Evolutionary conservation across 495 filamentous ascomycete genomes (phyloP).

Genomic region (Hypoxylon cercidicola): DNA sequence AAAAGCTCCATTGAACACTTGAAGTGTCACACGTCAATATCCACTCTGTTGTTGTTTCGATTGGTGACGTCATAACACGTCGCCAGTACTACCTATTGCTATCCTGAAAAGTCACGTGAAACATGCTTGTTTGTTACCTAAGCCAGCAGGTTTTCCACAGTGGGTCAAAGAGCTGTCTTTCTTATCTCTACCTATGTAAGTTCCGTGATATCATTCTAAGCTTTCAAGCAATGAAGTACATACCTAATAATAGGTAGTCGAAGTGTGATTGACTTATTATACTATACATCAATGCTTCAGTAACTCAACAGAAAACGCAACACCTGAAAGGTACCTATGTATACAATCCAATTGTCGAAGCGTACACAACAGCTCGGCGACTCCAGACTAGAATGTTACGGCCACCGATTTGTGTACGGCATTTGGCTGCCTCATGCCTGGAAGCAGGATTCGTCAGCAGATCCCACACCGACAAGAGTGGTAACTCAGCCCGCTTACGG

Average conservation of each 20-base stretch:
- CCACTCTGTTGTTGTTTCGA: constrained; percentile 20
- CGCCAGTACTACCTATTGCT: not conserved
- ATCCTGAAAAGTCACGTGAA: constrained; percentile 9
- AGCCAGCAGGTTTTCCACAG: not conserved
- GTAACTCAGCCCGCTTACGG: not conserved
- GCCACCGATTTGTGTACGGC: not conserved
- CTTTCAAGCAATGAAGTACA: too few relatives aligned
- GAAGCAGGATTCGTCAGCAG: not conserved
- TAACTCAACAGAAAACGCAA: too few relatives aligned
- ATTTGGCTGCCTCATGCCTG: not conserved
- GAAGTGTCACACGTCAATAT: constrained; percentile 5
- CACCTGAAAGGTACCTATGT: too few relatives aligned
- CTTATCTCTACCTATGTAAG: too few relatives aligned
- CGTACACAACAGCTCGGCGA: too few relatives aligned
- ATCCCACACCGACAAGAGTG: not conserved
- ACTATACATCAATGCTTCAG: too few relatives aligned
- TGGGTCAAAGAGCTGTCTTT: not conserved
- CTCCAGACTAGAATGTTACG: too few relatives aligned
- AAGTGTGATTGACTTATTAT: too few relatives aligned
- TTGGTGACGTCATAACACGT: constrained; percentile 26
- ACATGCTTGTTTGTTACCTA: not conserved
- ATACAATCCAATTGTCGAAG: too few relatives aligned
- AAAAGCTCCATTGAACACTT: constrained; percentile 25
- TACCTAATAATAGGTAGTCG: too few relatives aligned
- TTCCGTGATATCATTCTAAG: too few relatives aligned